Evolutionary conservation across 2,329 filamentous ascomycete species (phyloP), one percentile per base, ranked within the genome.

Genomic region (Parafenestella ontariensis): DNA sequence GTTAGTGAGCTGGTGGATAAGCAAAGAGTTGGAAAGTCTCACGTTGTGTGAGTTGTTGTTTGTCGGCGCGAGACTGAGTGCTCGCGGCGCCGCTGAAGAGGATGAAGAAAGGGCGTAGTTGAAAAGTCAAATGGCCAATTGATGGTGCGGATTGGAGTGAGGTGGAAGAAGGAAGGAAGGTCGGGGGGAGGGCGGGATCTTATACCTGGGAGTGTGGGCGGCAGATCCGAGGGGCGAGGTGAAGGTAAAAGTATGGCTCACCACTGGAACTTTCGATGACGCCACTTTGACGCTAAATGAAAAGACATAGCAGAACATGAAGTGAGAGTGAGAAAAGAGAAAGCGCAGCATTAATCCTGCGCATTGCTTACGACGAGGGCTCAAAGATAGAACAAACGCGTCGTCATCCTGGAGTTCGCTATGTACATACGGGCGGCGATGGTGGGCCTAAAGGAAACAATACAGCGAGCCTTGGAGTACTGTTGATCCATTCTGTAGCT

Each of bases 161-260:
- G 15, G 34, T 13, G 40, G 18, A 43, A 34, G 46, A 39, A 44
- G 18, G 13, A 15, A 29, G 39, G n/a, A 39, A 47, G 24, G 13
- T 37, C 31, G 24, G 26, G n/a, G n/a, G 21, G 39, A 36, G 39
- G 21, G 1, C 1, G 33, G 10, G 17, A 3, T 36, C 42, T 44
- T 61, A 34, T 54, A 47, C 29, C 17, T 49, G 20, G 11, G 18
- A 26, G 23, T 10, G 21, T 23, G 6, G 28, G 26, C 20, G 23
- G 23, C 7, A 23, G 15, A 2, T 28, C 6, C 28, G 46, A 36
- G 31, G 10, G 37, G 15, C 24, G 24, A 23, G 46, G 59, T 62
- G 57, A 62, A 57, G 49, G 59, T 59, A 46, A 61, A 34, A 36
- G 39, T 23, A 15, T 37, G 41, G 31, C 29, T 40, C 43, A 4